Base-by-base conservation (phyloP, 73 alveolate genomes). In the Paraurostyla sp. region DNA sequence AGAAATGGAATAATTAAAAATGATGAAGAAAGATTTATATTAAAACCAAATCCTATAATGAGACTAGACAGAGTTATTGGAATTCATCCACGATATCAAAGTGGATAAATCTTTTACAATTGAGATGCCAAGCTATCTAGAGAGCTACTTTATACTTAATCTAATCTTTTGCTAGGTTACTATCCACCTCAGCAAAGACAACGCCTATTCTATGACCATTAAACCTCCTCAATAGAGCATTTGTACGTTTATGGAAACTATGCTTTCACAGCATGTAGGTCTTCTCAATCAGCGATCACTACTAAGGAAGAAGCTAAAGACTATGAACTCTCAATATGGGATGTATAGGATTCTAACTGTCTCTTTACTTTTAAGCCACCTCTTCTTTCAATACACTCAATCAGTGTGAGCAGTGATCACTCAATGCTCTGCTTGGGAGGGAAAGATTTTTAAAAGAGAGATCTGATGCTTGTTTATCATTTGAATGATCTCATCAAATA, bases 1-100 rank as follows among this genome's bases (percentile, higher is more conserved):
- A 43, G 83, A 3, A 7, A 2, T 56, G 76, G 68, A 32, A 54
- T 33, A 18, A 35, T 42, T 36, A 13, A 43, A 29, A 43, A 42
- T 49, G 36, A 71, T 0, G 25, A 69, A n/a, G 88, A 85, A 20
- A 58, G 71, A 52, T 91, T 75, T 60, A 22, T 76, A 20, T 71
- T 91, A 22, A 71, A 78, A 58, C 96, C 96, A 7, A 90, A 91
- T 43, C 96, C 96, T 32, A 91, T 91, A 20, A 84, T 91, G 92
- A 38, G 89, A 35, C 68, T 91, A 16, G 89, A 91, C 43, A 62
- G 83, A 43, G 83, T 82, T 0, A 48, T 91, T 29, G 96, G 96
- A 11, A 48, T 54, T 63, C 88, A 80, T 49, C 96, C 96, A 0
- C 46, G 88, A 54, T 69, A 32, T 52, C 29, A 78, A 18, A 56